Evolutionary conservation across 345 rosid genomes (phyloP).

Genomic region (Eucalyptus curtisii): DNA sequence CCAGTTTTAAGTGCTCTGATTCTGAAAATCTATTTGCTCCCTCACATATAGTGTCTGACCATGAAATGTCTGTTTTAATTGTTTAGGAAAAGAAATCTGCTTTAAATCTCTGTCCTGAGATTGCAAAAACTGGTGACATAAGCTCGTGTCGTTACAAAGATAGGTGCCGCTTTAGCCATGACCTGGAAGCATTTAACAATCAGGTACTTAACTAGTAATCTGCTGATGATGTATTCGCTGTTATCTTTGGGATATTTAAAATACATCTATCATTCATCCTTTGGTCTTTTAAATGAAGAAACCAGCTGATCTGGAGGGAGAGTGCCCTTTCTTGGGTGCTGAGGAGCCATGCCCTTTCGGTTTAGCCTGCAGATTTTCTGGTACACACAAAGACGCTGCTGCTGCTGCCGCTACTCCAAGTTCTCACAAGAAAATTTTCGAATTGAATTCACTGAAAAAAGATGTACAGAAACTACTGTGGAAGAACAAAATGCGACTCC

Average conservation of each 20-base stretch:
- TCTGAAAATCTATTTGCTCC: neutral
- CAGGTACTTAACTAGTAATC: conserved; percentile 30
- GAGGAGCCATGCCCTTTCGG: conserved; percentile 63
- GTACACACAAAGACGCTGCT: conserved; percentile 36
- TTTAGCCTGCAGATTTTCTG: conserved; percentile 67
- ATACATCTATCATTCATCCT: neutral
- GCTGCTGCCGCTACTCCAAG: neutral
- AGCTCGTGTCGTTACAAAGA: conserved; percentile 52
- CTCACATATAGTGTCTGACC: neutral
- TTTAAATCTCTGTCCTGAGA: conserved; percentile 46
- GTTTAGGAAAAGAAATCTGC: conserved; percentile 53
- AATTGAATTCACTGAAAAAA: conserved; percentile 62
- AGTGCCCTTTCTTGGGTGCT: conserved; percentile 57
- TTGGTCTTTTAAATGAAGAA: conserved; percentile 35
- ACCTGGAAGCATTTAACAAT: conserved; percentile 56
- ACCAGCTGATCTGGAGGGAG: conserved; percentile 82
- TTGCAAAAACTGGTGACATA: conserved; percentile 59
- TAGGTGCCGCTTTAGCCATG: conserved; percentile 79
- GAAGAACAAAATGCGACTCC: conserved; percentile 69
- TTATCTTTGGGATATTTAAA: neutral
- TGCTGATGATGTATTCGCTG: neutral
- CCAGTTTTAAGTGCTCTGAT: neutral
- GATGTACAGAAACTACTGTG: conserved; percentile 83
- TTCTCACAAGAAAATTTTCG: conserved; percentile 17
- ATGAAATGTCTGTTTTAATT: neutral